Evolutionary conservation across 306 rosid genomes (phyloP), one percentile per base, ranked within the genome.

Genomic region (Medicago lupulina): DNA sequence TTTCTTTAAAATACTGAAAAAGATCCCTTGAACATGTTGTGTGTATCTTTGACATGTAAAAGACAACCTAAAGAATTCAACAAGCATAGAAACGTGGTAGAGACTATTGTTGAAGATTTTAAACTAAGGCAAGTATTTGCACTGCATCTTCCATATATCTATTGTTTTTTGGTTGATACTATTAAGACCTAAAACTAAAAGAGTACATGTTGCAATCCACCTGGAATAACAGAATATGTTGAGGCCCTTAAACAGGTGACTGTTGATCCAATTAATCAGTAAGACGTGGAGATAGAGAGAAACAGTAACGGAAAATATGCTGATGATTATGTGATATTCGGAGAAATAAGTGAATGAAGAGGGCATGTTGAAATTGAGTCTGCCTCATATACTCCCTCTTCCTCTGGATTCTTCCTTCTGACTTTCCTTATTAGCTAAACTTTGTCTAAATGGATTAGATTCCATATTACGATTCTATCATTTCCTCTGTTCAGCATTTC

Each of bases 11-110:
- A 66, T 8, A 7, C 21, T 53, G 70, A 43, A 16, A 14, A 14
- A 40, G 57, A 16, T 12, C 31, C 44, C 31, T 44, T 64, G 64
- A 8, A 34, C 57, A 18, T 19, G 53, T 76, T 62, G 2, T 49
- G 28, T 28, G 57, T 34, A 3, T 19, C 69, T 18, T 41, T 75
- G 44, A 53, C 75, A 76, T 23, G 60, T 49, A 53, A 60, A 47
- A 19, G n/a, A 28, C 10, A 23, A 58, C 17, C 21, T 57, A 7
- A 34, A 34, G 38, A 6, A 12, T 31, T 47, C 31, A 80, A 68
- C 65, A 66, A 73, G 21, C 46, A 43, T 3, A 50, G 65, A 59
- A 34, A 68, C 73, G 43, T 46, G 70, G 51, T 40, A 15, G n/a
- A 70, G 39, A 70, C 70, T 21, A 17, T 28, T 4, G 34, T 19